A percentile compares a stretch with the other conserved stretches of the same genome.
Conservation (phyloP, 176 grass and related monocot genomes). For the Hsuehochloa calcarea region DNA sequence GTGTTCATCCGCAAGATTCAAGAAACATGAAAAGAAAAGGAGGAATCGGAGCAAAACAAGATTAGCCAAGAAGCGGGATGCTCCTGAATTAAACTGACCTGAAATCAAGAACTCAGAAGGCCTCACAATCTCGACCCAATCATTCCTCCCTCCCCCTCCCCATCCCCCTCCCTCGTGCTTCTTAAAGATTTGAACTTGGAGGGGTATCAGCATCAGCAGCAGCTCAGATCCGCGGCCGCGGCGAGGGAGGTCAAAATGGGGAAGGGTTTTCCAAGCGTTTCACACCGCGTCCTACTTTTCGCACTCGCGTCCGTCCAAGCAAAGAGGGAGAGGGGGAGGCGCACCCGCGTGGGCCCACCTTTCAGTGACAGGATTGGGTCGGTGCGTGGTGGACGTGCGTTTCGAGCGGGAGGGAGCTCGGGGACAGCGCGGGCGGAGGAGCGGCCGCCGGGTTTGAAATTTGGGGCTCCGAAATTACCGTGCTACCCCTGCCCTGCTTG, state of each 20-base stretch:
- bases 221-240: background rate
- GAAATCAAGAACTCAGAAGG: slow-evolving; percentile 1
- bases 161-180: background rate
- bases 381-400: rapidly evolving
- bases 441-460: slow-evolving; percentile 24
- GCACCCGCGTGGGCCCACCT: background rate
- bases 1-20: background rate
- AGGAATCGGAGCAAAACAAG: background rate
- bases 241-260: slow-evolving; percentile 31
- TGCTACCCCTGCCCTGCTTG: background rate
- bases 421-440: background rate
- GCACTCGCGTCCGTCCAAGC: background rate
- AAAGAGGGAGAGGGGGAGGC: no score
- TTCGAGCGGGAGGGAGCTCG: background rate
- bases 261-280: background rate
- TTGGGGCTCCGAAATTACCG: slow-evolving; percentile 3
- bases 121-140: background rate
- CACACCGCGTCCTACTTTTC: background rate
- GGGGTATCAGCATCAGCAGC: background rate
- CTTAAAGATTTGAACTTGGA: slow-evolving; percentile 23
- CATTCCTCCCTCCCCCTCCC: slow-evolving; percentile 6
- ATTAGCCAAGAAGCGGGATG: background rate
- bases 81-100: slow-evolving; percentile 32
- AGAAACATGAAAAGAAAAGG: background rate
- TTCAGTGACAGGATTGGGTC: background rate